Evolutionary conservation across 1,284 basidiomycete genomes (phyloP).

Genomic region (Chiua sp.): DNA sequence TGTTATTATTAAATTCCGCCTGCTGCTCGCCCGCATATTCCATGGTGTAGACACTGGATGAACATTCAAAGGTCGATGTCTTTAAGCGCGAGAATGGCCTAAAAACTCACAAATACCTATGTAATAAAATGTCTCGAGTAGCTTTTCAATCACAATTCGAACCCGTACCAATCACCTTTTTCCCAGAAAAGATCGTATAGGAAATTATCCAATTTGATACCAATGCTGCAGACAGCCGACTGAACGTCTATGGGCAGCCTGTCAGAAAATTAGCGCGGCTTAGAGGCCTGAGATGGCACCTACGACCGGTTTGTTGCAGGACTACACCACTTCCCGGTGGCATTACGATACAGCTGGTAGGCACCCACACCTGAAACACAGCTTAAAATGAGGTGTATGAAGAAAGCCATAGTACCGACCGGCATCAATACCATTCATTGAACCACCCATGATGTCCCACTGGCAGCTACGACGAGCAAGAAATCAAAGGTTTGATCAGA

Average conservation of each 20-base stretch:
- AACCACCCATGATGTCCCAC: conserved; percentile 25
- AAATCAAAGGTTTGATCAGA: background rate
- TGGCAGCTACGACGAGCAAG: conserved; percentile 27
- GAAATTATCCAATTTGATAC: conserved; percentile 27
- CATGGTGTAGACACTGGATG: conserved; percentile 25
- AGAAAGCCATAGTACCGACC: conserved; percentile 4
- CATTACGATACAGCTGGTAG: conserved; percentile 22
- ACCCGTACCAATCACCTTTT: conserved; percentile 23
- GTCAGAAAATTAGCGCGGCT: background rate
- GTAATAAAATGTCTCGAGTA: background rate
- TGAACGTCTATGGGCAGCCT: conserved; percentile 27
- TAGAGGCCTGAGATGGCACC: background rate
- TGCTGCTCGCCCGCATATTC: conserved; percentile 24
- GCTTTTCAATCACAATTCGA: background rate
- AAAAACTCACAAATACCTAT: conserved; percentile 20
- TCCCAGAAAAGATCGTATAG: conserved; percentile 30
- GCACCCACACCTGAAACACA: conserved; percentile 15
- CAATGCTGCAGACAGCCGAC: conserved; percentile 24
- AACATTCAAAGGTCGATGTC: background rate
- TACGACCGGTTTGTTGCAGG: conserved; percentile 31
- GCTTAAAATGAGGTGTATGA: background rate
- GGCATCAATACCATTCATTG: conserved; percentile 13
- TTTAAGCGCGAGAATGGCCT: background rate
- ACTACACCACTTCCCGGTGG: conserved; percentile 14
- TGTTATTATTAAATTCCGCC: conserved; percentile 27